These are phyloP conservation scores for Nitzschia sp. DNA, from an alignment of 108 stramenopile genomes.

Conservation along the genomic window DNA sequence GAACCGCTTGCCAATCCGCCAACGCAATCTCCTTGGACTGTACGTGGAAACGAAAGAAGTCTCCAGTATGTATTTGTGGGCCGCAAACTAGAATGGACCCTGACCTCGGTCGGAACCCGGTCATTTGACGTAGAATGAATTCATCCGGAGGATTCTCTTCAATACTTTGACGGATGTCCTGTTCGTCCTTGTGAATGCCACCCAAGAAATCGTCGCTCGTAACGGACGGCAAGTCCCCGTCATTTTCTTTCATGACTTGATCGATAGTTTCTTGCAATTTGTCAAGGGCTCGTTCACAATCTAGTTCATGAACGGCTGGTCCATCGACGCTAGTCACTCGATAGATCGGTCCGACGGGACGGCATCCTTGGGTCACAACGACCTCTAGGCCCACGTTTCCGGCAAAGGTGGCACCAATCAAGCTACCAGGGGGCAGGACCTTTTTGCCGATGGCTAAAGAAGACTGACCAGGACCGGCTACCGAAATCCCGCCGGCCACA, in stretches of 20 bases:
- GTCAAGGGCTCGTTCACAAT: slow-evolving; percentile 7
- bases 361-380: slow-evolving; percentile 29
- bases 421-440: slow-evolving; percentile 23
- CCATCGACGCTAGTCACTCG: slow-evolving; percentile 14
- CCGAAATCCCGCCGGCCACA: slow-evolving; percentile 39
- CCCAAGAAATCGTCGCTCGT: slow-evolving; percentile 5
- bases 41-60: slow-evolving; percentile 36
- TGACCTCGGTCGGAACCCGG: slow-evolving; percentile 29
- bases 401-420: slow-evolving; percentile 18
- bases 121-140: slow-evolving; percentile 30
- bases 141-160: neutral
- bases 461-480: slow-evolving; percentile 5
- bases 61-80: slow-evolving; percentile 15
- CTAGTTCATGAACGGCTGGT: slow-evolving; percentile 19
- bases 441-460: slow-evolving; percentile 25
- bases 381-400: slow-evolving; percentile 29
- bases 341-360: slow-evolving; percentile 32
- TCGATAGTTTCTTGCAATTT: slow-evolving; percentile 10
- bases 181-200: slow-evolving; percentile 1
- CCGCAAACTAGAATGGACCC: slow-evolving; percentile 30
- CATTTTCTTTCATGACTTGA: neutral
- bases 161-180: neutral
- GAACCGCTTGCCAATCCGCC: slow-evolving; percentile 20
- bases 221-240: neutral
- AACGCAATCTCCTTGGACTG: slow-evolving; percentile 8